Evolutionary conservation across 1,284 basidiomycete species (phyloP).

Genomic region (Amylostereum areolatum): DNA sequence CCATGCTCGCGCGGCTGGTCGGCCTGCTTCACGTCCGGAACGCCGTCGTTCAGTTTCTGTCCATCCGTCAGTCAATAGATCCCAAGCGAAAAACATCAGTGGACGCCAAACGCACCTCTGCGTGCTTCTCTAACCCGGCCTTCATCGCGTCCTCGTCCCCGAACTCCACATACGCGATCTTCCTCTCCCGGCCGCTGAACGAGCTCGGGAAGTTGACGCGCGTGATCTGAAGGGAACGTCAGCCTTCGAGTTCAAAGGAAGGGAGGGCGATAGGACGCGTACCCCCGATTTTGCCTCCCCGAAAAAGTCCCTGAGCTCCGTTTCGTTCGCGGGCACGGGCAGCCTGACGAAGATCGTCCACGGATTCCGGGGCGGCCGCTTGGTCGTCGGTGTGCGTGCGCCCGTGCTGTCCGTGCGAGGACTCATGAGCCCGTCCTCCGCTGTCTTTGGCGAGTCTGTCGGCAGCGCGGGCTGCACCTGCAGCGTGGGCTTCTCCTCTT

Average conservation of each 20-base stretch:
- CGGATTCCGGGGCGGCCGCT: slow-evolving; percentile 61
- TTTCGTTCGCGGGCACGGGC: slow-evolving; percentile 51
- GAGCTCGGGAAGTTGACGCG: slow-evolving; percentile 59
- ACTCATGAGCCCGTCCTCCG: slow-evolving; percentile 33
- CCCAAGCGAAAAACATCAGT: slow-evolving; percentile 2
- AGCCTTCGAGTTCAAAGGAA: not conserved
- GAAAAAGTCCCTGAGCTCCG: slow-evolving; percentile 73
- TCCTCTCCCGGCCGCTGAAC: slow-evolving; percentile 42
- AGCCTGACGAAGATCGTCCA: slow-evolving; percentile 84
- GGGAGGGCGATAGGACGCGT: slow-evolving; percentile 20
- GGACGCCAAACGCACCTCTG: slow-evolving; percentile 46
- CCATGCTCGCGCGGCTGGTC: slow-evolving; percentile 52
- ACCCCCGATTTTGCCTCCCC: slow-evolving; percentile 60
- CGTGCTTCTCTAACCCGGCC: slow-evolving; percentile 64
- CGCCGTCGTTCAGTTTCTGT: slow-evolving; percentile 62
- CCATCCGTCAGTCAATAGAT: slow-evolving; percentile 1
- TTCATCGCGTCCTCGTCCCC: slow-evolving; percentile 80
- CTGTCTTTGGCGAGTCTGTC: slow-evolving; percentile 24
- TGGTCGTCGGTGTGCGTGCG: slow-evolving; percentile 58
- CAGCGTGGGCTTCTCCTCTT: slow-evolving; percentile 37
- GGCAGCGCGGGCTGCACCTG: slow-evolving; percentile 23
- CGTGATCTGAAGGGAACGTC: slow-evolving; percentile 48
- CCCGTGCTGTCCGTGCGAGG: slow-evolving; percentile 58
- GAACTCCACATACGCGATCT: slow-evolving; percentile 82
- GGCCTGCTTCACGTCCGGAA: slow-evolving; percentile 61